Conservation (phyloP, 2,329 filamentous ascomycete species). For the Penicillium brasilianum region DNA sequence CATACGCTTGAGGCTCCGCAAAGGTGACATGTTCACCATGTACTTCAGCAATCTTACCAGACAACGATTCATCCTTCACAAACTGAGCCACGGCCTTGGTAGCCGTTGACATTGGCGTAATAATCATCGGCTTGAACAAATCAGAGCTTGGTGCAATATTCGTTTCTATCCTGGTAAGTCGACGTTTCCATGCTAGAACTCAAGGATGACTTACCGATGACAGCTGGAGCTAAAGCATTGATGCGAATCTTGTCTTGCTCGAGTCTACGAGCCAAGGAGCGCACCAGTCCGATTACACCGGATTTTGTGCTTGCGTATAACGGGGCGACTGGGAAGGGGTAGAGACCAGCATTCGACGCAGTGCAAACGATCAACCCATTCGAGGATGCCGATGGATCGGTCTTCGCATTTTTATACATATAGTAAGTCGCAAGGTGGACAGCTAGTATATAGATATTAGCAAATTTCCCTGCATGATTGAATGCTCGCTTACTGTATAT, state of each 20-base stretch:
- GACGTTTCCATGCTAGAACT: not conserved
- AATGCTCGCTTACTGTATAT: slow-evolving; percentile 51
- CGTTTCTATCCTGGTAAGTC: slow-evolving; percentile 48
- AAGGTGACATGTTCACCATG: slow-evolving; percentile 58
- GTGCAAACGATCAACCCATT: slow-evolving; percentile 59
- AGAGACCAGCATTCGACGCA: slow-evolving; percentile 59
- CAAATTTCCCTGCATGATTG: not conserved
- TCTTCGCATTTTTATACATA: slow-evolving; percentile 51
- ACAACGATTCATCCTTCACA: slow-evolving; percentile 47
- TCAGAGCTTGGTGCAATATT: slow-evolving; percentile 53
- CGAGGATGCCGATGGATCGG: slow-evolving; percentile 30
- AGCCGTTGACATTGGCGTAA: slow-evolving; percentile 59
- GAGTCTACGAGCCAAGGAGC: slow-evolving; percentile 52
- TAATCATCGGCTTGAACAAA: slow-evolving; percentile 55
- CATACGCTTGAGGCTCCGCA: slow-evolving; percentile 51
- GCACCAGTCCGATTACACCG: slow-evolving; percentile 56
- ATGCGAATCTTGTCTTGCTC: slow-evolving; percentile 54
- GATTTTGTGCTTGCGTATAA: slow-evolving; percentile 57
- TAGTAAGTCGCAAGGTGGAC: slow-evolving; percentile 58
- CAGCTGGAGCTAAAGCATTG: slow-evolving; percentile 57
- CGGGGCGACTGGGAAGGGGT: slow-evolving; percentile 58
- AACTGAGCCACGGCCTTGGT: slow-evolving; percentile 52
- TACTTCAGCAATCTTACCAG: slow-evolving; percentile 57
- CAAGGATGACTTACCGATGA: slow-evolving; percentile 49
- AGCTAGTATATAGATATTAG: slow-evolving; percentile 38